Evolutionary conservation across 164 flowering plant genomes (phyloP), one percentile per base, ranked within the genome.

Genomic region (Umbellularia californica): DNA sequence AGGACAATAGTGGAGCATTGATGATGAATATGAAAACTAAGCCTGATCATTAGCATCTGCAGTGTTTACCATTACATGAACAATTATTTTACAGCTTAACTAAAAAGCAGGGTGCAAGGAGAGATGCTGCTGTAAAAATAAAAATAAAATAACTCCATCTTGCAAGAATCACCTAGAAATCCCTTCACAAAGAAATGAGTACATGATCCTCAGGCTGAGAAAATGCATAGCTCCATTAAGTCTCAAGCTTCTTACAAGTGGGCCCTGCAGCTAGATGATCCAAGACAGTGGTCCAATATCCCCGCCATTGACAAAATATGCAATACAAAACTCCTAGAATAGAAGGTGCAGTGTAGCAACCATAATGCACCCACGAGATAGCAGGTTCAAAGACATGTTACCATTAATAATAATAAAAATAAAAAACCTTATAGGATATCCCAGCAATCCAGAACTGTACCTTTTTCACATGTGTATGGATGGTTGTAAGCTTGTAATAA

Each of bases 11-110:
- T 50, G 19, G 84, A 75, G 72, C 64, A 72, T 17, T 86, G 82
- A 68, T 76, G 77, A 66, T 62, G 70, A 65, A 75, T 71, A 50
- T 70, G 85, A 75, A 73, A 81, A 79, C 86, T 85, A 64, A 91
- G 88, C 80, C 94, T 91, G 75, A 84, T 73, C 94, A 95, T 90
- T 65, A 95, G 79, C 83, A 89, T 82, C 98, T 92, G 90, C 79
- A 79, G 28, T 73, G 70, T 13, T 3, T 19, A 33, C 41, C 2
- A 33, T 67, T 41, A 41, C 47, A 41, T 7, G 47, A 11, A 41
- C 47, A 30, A 67, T 67, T 30, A 67, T 28, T 22, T n/a, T 25
- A 22, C 67, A 25, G 23, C 69, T 30, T 67, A 17, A 25, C 23
- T 28, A 17, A 14, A 30, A 67, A 55, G 60, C 5, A 17, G 60